phyloP scores from a whole-genome alignment of 176 grass and related monocot species.

The Lolium multiflorum region DNA sequence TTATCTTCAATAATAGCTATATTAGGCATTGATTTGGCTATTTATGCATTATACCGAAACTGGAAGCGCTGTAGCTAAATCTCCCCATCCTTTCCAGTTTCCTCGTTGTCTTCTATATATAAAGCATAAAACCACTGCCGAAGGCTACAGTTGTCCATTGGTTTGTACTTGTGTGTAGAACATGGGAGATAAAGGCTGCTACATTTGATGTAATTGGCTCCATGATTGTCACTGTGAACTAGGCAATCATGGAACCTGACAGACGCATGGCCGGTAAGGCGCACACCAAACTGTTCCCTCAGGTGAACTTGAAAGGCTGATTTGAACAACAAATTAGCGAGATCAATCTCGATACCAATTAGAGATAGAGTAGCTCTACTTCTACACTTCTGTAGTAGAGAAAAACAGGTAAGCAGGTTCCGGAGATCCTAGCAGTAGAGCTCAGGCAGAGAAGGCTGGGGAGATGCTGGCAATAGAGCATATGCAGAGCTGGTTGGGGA shows the following conservation, averaged over 20 bases:
- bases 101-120: neutral
- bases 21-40: neutral
- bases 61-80: conserved; percentile 1
- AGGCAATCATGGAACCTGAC: neutral
- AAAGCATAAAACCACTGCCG: neutral
- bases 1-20: conserved; percentile 30
- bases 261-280: no score
- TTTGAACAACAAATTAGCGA: neutral
- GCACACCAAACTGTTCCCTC: neutral
- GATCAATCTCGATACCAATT: neutral
- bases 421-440: neutral
- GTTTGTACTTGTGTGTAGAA: neutral
- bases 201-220: conserved; percentile 6
- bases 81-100: neutral
- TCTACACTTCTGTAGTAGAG: neutral
- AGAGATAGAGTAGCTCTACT: neutral
- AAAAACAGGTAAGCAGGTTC: neutral
- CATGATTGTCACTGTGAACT: neutral
- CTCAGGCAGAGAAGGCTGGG: neutral
- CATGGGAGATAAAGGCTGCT: conserved; percentile 13
- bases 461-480: neutral
- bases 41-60: neutral
- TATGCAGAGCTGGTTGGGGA: neutral
- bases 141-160: conserved; percentile 1
- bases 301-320: neutral